Conservation (phyloP, 2,329 filamentous ascomycete genomes). For the Beauveria australis region DNA sequence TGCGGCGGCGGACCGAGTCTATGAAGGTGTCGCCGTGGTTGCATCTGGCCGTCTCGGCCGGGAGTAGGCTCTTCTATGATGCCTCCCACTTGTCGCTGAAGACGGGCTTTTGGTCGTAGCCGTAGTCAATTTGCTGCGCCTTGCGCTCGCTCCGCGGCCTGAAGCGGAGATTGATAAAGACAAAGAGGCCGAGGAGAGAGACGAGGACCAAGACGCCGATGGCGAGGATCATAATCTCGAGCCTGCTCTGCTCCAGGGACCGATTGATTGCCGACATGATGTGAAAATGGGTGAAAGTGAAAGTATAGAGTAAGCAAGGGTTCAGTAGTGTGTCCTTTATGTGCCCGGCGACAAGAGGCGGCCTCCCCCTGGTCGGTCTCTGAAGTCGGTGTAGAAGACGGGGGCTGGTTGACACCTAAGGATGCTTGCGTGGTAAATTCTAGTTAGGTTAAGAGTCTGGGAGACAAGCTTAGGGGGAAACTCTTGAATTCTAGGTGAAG, state of each 20-base stretch:
- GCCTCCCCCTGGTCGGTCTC: conserved; percentile 1
- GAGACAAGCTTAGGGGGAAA: conserved; percentile 1
- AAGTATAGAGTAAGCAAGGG: background rate
- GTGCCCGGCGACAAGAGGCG: background rate
- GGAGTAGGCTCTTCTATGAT: conserved; percentile 7
- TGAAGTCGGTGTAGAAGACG: conserved; percentile 11
- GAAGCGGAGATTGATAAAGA: conserved; percentile 21
- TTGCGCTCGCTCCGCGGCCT: conserved; percentile 12
- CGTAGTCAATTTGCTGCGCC: conserved; percentile 11
- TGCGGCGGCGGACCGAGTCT: conserved; percentile 19
- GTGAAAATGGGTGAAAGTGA: background rate
- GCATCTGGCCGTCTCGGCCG: background rate
- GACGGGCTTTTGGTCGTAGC: conserved; percentile 15
- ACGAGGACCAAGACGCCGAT: conserved; percentile 25
- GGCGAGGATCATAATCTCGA: conserved; percentile 28
- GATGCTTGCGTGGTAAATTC: background rate
- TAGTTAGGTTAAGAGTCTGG: conserved; percentile 1
- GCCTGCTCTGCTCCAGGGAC: conserved; percentile 20
- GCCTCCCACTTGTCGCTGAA: conserved; percentile 17
- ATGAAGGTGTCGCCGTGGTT: conserved; percentile 18
- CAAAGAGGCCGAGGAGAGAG: conserved; percentile 22
- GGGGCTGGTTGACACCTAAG: conserved; percentile 9
- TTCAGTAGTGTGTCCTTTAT: background rate
- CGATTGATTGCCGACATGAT: conserved; percentile 14
- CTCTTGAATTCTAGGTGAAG: background rate